Percentiles rank a stretch among this genome's conserved stretches.
phyloP scores from a whole-genome alignment of 352 stramenopile species.

The Thalassiosira hispida region DNA sequence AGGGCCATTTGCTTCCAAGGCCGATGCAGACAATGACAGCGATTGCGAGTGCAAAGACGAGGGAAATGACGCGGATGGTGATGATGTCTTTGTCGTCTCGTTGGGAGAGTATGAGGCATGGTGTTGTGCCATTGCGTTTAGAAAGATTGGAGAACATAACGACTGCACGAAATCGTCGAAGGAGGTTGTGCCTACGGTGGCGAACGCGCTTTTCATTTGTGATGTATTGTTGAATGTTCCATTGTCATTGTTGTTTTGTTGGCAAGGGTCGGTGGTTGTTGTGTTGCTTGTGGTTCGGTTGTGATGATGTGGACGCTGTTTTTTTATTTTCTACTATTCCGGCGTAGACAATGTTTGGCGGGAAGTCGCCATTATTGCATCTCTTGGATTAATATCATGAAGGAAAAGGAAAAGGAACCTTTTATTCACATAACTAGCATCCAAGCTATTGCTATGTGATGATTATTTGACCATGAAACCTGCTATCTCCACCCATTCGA shows the following conservation, averaged over 20 bases:
- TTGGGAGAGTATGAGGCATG: background rate
- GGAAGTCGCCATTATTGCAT: too few relatives aligned
- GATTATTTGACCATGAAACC: conserved; percentile 1
- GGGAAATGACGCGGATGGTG: conserved; percentile 17
- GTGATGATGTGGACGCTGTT: too few relatives aligned
- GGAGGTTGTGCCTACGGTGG: conserved; percentile 93
- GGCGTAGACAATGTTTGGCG: too few relatives aligned
- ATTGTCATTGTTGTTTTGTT: too few relatives aligned
- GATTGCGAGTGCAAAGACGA: conserved; percentile 26
- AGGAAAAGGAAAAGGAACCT: too few relatives aligned
- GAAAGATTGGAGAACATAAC: conserved; percentile 69
- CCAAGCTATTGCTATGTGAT: too few relatives aligned
- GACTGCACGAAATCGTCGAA: conserved; percentile 90
- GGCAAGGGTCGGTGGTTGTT: too few relatives aligned
- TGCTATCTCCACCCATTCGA: conserved; percentile 12
- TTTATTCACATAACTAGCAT: too few relatives aligned
- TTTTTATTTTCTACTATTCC: too few relatives aligned
- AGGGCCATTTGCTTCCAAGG: background rate
- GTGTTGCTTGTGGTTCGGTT: too few relatives aligned
- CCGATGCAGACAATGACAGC: conserved; percentile 16
- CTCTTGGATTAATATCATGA: too few relatives aligned
- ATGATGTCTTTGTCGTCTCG: conserved; percentile 18
- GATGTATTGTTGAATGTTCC: background rate
- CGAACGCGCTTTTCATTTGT: conserved; percentile 74
- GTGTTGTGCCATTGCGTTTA: conserved; percentile 25